Percentiles rank a stretch among this genome's conserved stretches.
phyloP scores from a whole-genome alignment of 2,329 filamentous ascomycete species.

The Pleomassaria siparia region DNA sequence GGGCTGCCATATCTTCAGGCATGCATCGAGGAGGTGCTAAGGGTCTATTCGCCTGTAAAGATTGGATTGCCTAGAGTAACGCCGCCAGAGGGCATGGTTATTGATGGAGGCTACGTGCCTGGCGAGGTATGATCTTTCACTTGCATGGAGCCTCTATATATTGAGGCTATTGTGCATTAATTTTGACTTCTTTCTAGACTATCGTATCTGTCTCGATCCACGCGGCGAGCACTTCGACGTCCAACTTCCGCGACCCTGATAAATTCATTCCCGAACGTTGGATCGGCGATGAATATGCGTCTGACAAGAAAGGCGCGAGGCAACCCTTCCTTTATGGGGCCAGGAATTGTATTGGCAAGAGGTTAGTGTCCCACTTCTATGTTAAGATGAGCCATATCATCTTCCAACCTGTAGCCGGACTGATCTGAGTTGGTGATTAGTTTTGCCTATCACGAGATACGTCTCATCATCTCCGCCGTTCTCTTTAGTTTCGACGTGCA shows the following conservation, averaged over 20 bases:
- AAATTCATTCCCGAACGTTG: conserved; percentile 1
- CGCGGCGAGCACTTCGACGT: not conserved
- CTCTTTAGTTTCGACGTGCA: not conserved
- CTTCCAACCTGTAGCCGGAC: not conserved
- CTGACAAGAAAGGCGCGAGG: not conserved
- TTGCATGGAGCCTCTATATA: not conserved
- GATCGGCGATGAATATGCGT: not conserved
- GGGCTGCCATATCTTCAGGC: conserved; percentile 22
- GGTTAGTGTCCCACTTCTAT: not conserved
- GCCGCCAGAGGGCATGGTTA: conserved; percentile 14
- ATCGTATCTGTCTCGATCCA: not conserved
- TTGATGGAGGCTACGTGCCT: conserved; percentile 12
- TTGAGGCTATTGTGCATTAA: not conserved
- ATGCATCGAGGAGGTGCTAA: conserved; percentile 43
- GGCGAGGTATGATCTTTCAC: conserved; percentile 2
- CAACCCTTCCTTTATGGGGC: not conserved
- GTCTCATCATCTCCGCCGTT: not conserved
- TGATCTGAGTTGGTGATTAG: not conserved
- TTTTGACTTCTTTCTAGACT: not conserved
- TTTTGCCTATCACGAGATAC: not conserved
- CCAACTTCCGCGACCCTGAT: not conserved
- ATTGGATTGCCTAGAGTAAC: conserved; percentile 32
- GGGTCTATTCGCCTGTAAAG: conserved; percentile 45
- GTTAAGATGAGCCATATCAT: not conserved
- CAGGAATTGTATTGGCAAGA: not conserved